Conservation (phyloP, 176 grass and related monocot genomes). For the Hsuehochloa calcarea region DNA sequence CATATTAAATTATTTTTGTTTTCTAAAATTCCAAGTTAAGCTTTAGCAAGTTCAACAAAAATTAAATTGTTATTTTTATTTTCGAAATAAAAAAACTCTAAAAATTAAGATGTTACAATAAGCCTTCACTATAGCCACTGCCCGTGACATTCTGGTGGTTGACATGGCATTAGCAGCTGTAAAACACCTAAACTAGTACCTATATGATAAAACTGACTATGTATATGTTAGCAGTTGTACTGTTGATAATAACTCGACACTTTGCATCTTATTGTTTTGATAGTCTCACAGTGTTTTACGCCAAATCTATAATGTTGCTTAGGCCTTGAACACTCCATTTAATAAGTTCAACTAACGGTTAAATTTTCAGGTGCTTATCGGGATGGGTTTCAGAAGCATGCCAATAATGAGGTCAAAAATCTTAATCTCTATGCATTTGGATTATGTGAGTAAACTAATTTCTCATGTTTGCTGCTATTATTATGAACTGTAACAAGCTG, state of each 20-base stretch:
- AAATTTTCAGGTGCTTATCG: slow-evolving; percentile 82
- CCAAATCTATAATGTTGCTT: neutral
- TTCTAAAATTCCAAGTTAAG: too few species aligned
- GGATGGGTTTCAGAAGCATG: slow-evolving; percentile 79
- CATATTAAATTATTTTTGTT: too few species aligned
- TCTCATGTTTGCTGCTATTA: neutral
- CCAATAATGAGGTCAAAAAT: slow-evolving; percentile 79
- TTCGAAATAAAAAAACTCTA: too few species aligned
- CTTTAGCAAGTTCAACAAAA: too few species aligned
- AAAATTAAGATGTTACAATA: too few species aligned
- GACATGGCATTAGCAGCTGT: neutral
- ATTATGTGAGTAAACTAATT: slow-evolving; percentile 68
- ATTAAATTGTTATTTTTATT: too few species aligned
- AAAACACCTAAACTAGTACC: neutral
- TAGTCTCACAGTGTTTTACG: neutral
- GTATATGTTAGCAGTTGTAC: neutral
- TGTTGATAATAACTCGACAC: neutral
- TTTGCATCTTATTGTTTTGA: neutral
- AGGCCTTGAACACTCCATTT: neutral
- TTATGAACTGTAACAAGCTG: slow-evolving; percentile 5
- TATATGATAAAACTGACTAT: neutral
- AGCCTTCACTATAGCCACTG: neutral
- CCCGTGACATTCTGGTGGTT: neutral
- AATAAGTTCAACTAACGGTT: slow-evolving; percentile 1
- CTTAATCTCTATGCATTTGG: slow-evolving; percentile 95